Evolutionary conservation across 306 rosid species (phyloP).

Genomic region (Hippophae gyantsensis): DNA sequence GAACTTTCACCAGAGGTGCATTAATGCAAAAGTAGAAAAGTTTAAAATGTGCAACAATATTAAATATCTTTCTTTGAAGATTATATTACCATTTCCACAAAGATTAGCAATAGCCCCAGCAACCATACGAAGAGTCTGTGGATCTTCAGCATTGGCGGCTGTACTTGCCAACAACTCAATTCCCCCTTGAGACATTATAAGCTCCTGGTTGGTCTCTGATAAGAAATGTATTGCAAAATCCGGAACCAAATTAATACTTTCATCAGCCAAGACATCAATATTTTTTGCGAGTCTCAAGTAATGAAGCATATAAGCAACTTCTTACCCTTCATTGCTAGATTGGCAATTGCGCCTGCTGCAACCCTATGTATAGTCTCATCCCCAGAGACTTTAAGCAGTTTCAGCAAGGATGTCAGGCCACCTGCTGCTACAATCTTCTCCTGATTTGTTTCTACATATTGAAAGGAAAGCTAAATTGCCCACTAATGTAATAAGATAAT

Average conservation of each 20-base stretch:
- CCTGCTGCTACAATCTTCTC: slow-evolving; percentile 98
- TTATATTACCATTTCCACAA: slow-evolving; percentile 79
- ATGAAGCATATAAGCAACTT: slow-evolving; percentile 1
- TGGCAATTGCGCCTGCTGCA: slow-evolving; percentile 99
- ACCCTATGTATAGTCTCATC: slow-evolving; percentile 97
- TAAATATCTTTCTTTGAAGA: slow-evolving; percentile 13
- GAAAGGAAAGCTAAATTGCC: slow-evolving; percentile 16
- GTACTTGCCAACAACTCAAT: slow-evolving; percentile 72
- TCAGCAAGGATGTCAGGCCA: slow-evolving; percentile 83
- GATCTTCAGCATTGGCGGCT: slow-evolving; percentile 81
- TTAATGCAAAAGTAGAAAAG: not conserved
- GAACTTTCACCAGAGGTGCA: not conserved
- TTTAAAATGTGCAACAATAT: slow-evolving; percentile 5
- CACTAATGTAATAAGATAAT: slow-evolving; percentile 9
- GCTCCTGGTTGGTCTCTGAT: slow-evolving; percentile 97
- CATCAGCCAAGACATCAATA: slow-evolving; percentile 9
- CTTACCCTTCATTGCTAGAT: slow-evolving; percentile 95
- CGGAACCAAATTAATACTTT: not conserved
- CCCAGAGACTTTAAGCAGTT: slow-evolving; percentile 63
- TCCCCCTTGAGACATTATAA: slow-evolving; percentile 95
- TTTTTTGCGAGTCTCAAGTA: not conserved
- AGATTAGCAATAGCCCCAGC: slow-evolving; percentile 98
- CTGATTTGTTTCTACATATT: slow-evolving; percentile 75
- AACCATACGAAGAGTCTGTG: slow-evolving; percentile 96
- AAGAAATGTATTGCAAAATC: slow-evolving; percentile 16